These are phyloP conservation scores for Diaporthe amygdali DNA, from an alignment of 2,329 filamentous ascomycete species.

Conservation along the genomic window DNA sequence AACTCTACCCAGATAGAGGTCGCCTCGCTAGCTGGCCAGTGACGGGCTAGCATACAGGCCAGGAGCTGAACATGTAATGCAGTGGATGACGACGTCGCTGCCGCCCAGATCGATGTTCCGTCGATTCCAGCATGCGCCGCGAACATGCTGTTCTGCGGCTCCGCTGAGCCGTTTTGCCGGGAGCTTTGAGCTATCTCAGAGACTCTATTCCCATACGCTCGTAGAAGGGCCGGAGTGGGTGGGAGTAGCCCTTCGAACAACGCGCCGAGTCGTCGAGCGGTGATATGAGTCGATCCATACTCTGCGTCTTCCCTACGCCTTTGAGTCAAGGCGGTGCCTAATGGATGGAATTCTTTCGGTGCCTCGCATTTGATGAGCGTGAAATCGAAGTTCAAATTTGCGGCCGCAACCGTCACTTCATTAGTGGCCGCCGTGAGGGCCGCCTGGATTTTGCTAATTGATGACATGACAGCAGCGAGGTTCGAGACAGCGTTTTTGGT, in stretches of 20 bases:
- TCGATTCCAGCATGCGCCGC: constrained; percentile 32
- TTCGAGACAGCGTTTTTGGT: background rate
- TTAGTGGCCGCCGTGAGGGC: background rate
- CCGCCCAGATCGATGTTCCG: constrained; percentile 32
- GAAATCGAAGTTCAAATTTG: constrained; percentile 48
- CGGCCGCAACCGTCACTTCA: background rate
- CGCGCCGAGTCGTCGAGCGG: constrained; percentile 43
- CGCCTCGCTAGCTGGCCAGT: constrained; percentile 31
- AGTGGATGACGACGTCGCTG: constrained; percentile 30
- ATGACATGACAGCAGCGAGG: background rate
- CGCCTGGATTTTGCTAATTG: background rate
- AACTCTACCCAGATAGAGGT: constrained; percentile 39
- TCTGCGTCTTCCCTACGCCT: constrained; percentile 39
- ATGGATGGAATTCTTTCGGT: constrained; percentile 39
- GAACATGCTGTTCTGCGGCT: constrained; percentile 35
- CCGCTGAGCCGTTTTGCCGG: constrained; percentile 29
- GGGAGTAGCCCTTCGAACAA: constrained; percentile 38
- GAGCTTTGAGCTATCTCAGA: background rate
- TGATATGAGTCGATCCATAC: constrained; percentile 39
- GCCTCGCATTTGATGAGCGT: constrained; percentile 45
- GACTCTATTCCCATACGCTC: background rate
- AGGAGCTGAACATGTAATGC: constrained; percentile 39
- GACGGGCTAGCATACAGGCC: constrained; percentile 37
- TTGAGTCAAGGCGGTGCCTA: constrained; percentile 39
- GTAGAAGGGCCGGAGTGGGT: background rate